Percentiles rank a stretch among this genome's conserved stretches.
These are phyloP conservation scores for Tuber borchii DNA, from an alignment of 495 filamentous ascomycete species.

Conservation along the genomic window DNA sequence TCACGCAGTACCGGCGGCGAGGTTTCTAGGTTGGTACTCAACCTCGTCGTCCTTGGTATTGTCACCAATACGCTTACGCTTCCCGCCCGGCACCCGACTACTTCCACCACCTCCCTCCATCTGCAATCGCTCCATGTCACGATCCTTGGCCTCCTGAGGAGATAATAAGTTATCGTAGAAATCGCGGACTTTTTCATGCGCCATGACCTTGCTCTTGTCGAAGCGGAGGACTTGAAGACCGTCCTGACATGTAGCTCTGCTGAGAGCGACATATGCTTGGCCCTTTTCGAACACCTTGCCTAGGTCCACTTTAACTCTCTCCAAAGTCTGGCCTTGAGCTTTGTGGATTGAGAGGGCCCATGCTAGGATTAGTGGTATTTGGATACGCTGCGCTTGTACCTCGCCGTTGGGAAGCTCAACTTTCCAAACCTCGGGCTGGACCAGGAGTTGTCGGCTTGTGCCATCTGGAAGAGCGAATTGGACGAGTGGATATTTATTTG, in stretches of 20 bases:
- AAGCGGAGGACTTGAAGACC: slow-evolving; percentile 87
- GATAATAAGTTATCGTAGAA: slow-evolving; percentile 79
- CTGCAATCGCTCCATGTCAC: neutral
- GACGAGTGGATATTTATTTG: slow-evolving; percentile 68
- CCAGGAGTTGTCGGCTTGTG: slow-evolving; percentile 67
- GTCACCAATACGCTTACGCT: neutral
- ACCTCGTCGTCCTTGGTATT: neutral
- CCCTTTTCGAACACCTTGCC: slow-evolving; percentile 93
- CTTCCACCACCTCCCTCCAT: neutral
- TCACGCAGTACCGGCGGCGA: neutral
- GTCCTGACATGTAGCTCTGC: slow-evolving; percentile 75
- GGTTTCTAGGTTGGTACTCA: neutral
- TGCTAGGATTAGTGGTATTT: slow-evolving; percentile 82
- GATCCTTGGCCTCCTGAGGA: slow-evolving; percentile 42
- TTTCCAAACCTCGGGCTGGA: slow-evolving; percentile 85
- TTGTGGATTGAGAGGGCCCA: slow-evolving; percentile 98
- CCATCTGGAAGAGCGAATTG: slow-evolving; percentile 74
- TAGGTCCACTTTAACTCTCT: slow-evolving; percentile 89
- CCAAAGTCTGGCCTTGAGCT: slow-evolving; percentile 91
- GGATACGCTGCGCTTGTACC: slow-evolving; percentile 72
- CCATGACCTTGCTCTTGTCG: slow-evolving; percentile 86
- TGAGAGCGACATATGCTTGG: slow-evolving; percentile 76
- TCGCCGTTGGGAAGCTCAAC: slow-evolving; percentile 94
- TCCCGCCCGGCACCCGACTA: neutral
- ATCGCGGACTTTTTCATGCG: slow-evolving; percentile 72